A percentile compares a stretch with the other conserved stretches of the same genome.
phyloP scores from a whole-genome alignment of 73 alveolate species.

The Paramecium biaurelia region DNA sequence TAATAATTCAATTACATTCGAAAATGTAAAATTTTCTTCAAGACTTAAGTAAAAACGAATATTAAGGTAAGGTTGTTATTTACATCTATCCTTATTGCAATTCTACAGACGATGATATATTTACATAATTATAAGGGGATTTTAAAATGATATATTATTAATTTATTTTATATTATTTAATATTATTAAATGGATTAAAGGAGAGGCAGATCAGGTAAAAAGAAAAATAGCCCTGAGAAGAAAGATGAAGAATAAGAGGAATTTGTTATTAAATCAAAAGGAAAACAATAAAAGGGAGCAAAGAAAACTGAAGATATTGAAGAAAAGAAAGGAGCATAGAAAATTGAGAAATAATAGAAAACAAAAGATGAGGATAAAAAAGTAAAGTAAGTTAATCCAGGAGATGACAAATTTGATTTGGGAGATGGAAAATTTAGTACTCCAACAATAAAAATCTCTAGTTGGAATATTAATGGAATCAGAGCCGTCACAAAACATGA shows the following conservation, averaged over 20 bases:
- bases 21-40: no score
- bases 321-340: background rate
- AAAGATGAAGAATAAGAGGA: background rate
- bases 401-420: background rate
- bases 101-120: background rate
- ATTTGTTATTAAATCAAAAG: background rate
- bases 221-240: background rate
- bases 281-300: background rate
- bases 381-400: background rate
- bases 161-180: no score
- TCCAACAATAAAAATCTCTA: constrained; percentile 16
- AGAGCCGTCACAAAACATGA: constrained; percentile 78
- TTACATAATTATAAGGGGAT: background rate
- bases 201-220: background rate
- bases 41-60: no score
- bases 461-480: constrained; percentile 92
- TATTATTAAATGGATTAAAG: background rate
- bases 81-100: background rate
- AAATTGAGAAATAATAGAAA: background rate
- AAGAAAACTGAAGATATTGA: background rate
- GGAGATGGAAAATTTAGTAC: constrained; percentile 62
- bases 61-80: no score
- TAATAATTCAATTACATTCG: background rate
- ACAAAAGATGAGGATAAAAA: background rate
- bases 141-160: background rate